Evolutionary conservation across 257 asterid genomes (phyloP), one percentile per base, ranked within the genome.

Genomic region (Capsicum pubescens): DNA sequence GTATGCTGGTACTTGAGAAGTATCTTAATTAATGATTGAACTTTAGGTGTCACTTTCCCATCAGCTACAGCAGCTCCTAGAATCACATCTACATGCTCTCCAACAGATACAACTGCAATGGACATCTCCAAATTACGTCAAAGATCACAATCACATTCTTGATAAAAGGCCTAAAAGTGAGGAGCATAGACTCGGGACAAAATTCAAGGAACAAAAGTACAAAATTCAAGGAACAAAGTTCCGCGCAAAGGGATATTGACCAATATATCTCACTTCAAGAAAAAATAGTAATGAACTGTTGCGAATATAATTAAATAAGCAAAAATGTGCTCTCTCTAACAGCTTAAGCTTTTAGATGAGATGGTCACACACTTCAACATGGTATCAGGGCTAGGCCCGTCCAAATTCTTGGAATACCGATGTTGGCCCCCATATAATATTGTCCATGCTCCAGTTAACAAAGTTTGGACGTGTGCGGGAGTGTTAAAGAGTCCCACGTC

Each of bases 61-160:
- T 97, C 99, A 80, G 99, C 99, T 88, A 97, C 99, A 84, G 99
- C 99, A 91, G 99, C 98, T 82, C 99, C 99, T 88, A 93, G 91
- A 85, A 93, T 91, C 88, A 86, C 98, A 90, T 97, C 99, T 66
- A 97, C 95, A 84, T 97, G 99, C 88, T 97, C 99, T 76, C 99
- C 99, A 86, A 98, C 98, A 86, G 98, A 97, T 84, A 94, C 98
- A 90, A 93, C 99, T 97, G 84, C 54, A 80, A 14, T 81, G 39
- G 83, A 86, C 74, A 87, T 26, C 48, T 52, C 81, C 64, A 76
- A 82, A 82, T 80, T 61, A 81, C 71, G 74, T 81, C 39, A 78
- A 68, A 82, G 80, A 76, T 54, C 84, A 79, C 42, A 64, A 48
- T 56, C 55, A 55, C 39, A 76, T 14, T 16, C 21, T 54, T 77